Evolutionary conservation across 1,284 basidiomycete genomes (phyloP).

Genomic region (Moniliella sp.): DNA sequence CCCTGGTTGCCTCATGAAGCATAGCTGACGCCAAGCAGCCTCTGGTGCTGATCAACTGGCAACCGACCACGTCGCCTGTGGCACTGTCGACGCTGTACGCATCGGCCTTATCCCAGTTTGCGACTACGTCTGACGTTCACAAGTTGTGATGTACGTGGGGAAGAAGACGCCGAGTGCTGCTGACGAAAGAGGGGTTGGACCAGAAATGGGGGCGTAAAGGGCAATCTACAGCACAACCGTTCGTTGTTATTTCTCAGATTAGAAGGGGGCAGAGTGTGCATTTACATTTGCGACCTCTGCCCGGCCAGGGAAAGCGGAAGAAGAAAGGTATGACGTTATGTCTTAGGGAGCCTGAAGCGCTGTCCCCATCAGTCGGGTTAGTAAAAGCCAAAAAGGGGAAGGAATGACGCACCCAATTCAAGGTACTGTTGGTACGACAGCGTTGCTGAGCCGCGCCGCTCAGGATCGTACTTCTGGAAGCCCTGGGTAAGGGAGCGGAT

Average conservation of each 20-base stretch:
- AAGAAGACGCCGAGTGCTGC: too few relatives aligned
- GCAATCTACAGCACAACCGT: too few relatives aligned
- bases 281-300: too few relatives aligned
- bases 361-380: too few relatives aligned
- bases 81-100: constrained; percentile 29
- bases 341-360: too few relatives aligned
- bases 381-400: too few relatives aligned
- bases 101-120: constrained; percentile 22
- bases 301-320: too few relatives aligned
- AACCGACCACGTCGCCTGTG: constrained; percentile 16
- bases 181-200: too few relatives aligned
- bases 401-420: background rate
- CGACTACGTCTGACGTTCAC: constrained; percentile 16
- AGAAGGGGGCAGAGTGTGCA: too few relatives aligned
- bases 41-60: constrained; percentile 19
- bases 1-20: background rate
- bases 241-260: too few relatives aligned
- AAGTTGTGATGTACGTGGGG: constrained; percentile 24
- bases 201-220: too few relatives aligned
- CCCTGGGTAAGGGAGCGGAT: constrained; percentile 20
- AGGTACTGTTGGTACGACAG: constrained; percentile 4
- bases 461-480: constrained; percentile 12
- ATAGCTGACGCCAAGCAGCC: constrained; percentile 4
- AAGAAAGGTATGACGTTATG: too few relatives aligned
- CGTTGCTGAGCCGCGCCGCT: constrained; percentile 3